Evolutionary conservation across 2,329 filamentous ascomycete species (phyloP).

Genomic region (Colletotrichum euphorbiae): DNA sequence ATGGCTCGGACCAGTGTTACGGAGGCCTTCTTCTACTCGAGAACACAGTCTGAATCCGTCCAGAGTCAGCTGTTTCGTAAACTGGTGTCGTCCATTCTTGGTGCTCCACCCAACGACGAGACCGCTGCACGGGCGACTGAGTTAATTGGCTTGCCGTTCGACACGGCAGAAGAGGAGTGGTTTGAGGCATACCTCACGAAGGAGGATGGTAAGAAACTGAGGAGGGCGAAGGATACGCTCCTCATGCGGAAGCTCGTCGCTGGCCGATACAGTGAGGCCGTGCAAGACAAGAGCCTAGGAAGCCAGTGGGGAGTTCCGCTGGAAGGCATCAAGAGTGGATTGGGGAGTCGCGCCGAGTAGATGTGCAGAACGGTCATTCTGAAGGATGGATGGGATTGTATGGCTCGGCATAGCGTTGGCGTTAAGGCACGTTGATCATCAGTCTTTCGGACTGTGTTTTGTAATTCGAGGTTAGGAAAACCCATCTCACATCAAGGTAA

Average conservation of each 20-base stretch:
- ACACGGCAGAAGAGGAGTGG: conserved; percentile 77
- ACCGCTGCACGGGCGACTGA: conserved; percentile 71
- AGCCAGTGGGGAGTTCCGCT: conserved; percentile 63
- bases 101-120: conserved; percentile 51
- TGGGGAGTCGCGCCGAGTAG: conserved; percentile 41
- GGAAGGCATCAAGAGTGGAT: conserved; percentile 63
- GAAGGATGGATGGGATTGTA: not conserved
- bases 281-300: conserved; percentile 56
- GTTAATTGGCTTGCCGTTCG: conserved; percentile 79
- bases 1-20: conserved; percentile 75
- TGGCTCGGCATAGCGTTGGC: conserved; percentile 38
- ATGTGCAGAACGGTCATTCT: not conserved
- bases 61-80: conserved; percentile 75
- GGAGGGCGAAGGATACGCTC: conserved; percentile 77
- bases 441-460: not conserved
- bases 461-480: no score
- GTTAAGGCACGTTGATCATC: conserved; percentile 31
- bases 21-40: conserved; percentile 80
- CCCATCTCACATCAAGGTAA: not conserved
- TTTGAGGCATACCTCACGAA: conserved; percentile 75
- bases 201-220: conserved; percentile 73
- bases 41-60: conserved; percentile 70
- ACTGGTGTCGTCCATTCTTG: conserved; percentile 70
- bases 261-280: conserved; percentile 66
- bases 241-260: conserved; percentile 79